These are phyloP conservation scores for Kodamaea laetipori DNA, from an alignment of 805 yeast genomes.

Conservation along the genomic window DNA sequence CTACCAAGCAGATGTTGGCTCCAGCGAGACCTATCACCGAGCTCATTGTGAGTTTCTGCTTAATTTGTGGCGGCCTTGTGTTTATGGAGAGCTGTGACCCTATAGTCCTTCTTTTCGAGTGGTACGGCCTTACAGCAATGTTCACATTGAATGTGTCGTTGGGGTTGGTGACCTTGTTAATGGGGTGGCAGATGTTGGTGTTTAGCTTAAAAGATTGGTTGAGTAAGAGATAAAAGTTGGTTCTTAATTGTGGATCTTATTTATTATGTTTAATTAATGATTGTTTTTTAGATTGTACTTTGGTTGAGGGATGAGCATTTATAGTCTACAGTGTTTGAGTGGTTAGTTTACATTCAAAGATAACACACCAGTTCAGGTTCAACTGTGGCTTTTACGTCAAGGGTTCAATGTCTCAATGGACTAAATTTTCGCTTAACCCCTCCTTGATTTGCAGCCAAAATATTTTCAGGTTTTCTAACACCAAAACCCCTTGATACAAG, in stretches of 20 bases:
- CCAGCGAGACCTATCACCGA: conserved; percentile 81
- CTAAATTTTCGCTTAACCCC: no score
- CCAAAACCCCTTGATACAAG: no score
- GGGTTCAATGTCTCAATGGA: no score
- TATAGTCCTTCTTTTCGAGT: conserved; percentile 76
- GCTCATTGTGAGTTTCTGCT: conserved; percentile 71
- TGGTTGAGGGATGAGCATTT: no score
- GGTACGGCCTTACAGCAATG: conserved; percentile 83
- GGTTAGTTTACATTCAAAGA: no score
- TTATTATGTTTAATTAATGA: background rate
- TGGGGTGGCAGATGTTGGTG: conserved; percentile 85
- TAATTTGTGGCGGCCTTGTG: conserved; percentile 85
- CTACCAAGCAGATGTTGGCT: conserved; percentile 20
- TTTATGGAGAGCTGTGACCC: conserved; percentile 93
- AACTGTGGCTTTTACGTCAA: no score
- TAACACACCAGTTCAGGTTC: no score
- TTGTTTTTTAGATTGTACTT: no score
- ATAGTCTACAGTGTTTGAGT: no score
- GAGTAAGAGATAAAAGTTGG: conserved; percentile 14
- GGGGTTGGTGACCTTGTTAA: conserved; percentile 72
- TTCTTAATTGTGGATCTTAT: conserved; percentile 1
- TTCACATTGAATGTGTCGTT: conserved; percentile 86
- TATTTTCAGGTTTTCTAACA: no score
- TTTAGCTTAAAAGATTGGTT: conserved; percentile 63
- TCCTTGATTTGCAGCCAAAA: no score